These are phyloP conservation scores for Ogataea parapolymorpha DNA, from an alignment of 805 yeast species.

Conservation along the genomic window DNA sequence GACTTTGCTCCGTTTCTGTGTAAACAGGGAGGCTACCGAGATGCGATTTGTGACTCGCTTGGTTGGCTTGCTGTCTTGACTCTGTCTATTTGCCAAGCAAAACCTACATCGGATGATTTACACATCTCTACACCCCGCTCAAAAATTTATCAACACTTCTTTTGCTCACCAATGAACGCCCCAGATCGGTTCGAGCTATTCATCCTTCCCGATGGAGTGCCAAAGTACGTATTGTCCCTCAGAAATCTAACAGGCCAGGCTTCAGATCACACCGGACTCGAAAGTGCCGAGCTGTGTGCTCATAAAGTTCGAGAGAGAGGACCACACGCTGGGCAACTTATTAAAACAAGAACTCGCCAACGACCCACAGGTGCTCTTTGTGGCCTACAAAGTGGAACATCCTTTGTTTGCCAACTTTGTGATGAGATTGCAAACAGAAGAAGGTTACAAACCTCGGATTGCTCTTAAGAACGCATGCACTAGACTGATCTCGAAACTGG, in stretches of 20 bases:
- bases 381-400: conserved; percentile 97
- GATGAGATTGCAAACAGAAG: conserved; percentile 93
- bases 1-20: too few relatives aligned
- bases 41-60: too few relatives aligned
- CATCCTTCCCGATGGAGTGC: conserved; percentile 95
- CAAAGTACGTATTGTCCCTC: conserved; percentile 56
- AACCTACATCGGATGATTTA: background rate
- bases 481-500: conserved; percentile 74
- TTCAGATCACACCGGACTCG: conserved; percentile 87
- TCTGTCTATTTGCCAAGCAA: too few relatives aligned
- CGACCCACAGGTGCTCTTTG: conserved; percentile 88
- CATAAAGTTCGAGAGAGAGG: conserved; percentile 92
- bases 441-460: conserved; percentile 86
- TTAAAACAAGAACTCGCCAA: conserved; percentile 80
- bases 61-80: too few relatives aligned
- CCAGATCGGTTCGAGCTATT: conserved; percentile 98
- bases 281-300: conserved; percentile 94
- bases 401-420: conserved; percentile 95
- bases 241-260: conserved; percentile 35
- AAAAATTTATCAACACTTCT: conserved; percentile 10
- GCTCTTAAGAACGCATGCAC: conserved; percentile 91
- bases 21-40: too few relatives aligned
- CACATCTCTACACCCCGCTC: conserved; percentile 10
- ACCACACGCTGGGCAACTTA: conserved; percentile 92
- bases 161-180: conserved; percentile 70